Base-by-base conservation (phyloP, 1,139 yeast species). In the Diutina sp. region DNA sequence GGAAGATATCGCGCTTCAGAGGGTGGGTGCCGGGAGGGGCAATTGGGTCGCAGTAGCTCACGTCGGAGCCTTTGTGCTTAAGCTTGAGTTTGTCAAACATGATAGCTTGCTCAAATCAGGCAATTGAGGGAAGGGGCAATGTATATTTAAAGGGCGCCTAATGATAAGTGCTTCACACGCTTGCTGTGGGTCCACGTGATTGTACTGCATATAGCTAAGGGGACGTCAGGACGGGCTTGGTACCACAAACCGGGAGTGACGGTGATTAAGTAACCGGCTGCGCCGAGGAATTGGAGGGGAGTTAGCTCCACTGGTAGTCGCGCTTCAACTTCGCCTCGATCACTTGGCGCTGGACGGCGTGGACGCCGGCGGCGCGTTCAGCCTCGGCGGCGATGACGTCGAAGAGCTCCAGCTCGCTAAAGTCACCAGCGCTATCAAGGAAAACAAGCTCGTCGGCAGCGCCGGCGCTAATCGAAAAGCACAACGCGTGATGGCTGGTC, bases 401-500 rank as follows among this genome's bases (percentile, higher is more conserved):
- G 54, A 80, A 74, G 47, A 90, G 67, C 60, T 83, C 77, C 0
- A 73, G 68, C 62, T 87, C 82, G 1, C 79, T 72, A 64, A 90
- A 90, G 4, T 72, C 70, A 2, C 98, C 97, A 55, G 77, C 72
- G 58, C 93, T 85, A 60, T 90, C 97, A 58, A 85, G 72, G 55
- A 84, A 71, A 28, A 91, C 67, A 9, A 91, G 66, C 55, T 84
- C 78, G 54, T 76, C 72, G 0, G 84, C 80, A 29, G 72, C 70
- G 16, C 76, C 77, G 58, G 82, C 76, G 38, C 75, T 72, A 16
- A 89, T 69, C 56, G 80, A 81, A 64, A 82, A 84, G 29, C 87
- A 89, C 11, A 85, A 72, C 11, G 85, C 78, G 69, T 90, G 97
- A 53, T 78, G 76, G 2, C 95, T 86, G 35, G 68, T 69, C 28